phyloP scores from a whole-genome alignment of 108 stramenopile genomes.

The Cyclostephanos invisitatus region DNA sequence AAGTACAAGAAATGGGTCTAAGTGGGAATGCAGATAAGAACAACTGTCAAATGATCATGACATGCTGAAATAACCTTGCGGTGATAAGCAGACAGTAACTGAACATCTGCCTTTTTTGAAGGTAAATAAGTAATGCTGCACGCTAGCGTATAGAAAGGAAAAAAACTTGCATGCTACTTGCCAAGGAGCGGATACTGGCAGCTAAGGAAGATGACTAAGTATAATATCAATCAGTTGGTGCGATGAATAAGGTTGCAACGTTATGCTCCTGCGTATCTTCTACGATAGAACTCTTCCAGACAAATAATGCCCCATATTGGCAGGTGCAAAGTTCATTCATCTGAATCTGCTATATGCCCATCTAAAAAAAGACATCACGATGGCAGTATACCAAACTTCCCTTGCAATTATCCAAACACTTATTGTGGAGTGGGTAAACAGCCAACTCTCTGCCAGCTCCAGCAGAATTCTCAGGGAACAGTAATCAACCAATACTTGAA shows the following conservation, averaged over 20 bases:
- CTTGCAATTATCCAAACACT: conserved; percentile 18
- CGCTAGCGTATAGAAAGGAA: neutral
- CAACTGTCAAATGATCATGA: neutral
- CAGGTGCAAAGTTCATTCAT: neutral
- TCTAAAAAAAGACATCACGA: conserved; percentile 39
- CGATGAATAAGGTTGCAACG: neutral
- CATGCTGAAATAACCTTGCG: neutral
- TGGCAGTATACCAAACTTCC: conserved; percentile 46
- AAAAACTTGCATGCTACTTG: neutral
- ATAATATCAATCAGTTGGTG: neutral
- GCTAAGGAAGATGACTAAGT: too few relatives aligned
- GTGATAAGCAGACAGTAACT: neutral
- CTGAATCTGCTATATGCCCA: conserved; percentile 30
- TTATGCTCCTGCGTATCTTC: neutral
- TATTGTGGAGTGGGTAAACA: conserved; percentile 26
- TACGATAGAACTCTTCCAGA: neutral
- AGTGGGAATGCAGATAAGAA: neutral
- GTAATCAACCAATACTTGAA: conserved; percentile 43
- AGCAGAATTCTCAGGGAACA: conserved; percentile 36
- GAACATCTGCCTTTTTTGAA: neutral
- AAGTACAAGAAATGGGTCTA: neutral
- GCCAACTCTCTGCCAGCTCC: conserved; percentile 27
- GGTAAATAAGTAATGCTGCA: neutral
- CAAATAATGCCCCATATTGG: neutral
- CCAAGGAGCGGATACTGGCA: neutral